Conservation (phyloP, 495 filamentous ascomycete genomes). For the Aspergillus baeticus region DNA sequence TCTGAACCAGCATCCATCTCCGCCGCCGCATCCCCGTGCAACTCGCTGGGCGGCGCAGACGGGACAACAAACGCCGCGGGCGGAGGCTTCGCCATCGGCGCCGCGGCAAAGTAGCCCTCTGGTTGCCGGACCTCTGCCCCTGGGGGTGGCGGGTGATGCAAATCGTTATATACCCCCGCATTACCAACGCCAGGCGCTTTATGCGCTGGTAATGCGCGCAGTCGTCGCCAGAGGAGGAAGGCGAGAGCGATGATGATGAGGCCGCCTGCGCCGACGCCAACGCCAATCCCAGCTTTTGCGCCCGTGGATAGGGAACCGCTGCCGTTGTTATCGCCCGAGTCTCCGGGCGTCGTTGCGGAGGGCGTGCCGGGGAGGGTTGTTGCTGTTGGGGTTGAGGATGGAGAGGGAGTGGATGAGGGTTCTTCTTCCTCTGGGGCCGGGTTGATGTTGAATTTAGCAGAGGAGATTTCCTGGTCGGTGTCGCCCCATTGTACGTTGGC, state of each 20-base stretch:
- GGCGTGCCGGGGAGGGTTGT: not conserved
- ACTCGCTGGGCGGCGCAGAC: too few species aligned
- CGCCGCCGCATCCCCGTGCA: too few species aligned
- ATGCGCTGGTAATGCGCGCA: too few species aligned
- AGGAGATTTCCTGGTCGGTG: constrained; percentile 8
- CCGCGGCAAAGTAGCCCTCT: too few species aligned
- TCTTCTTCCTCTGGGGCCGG: not conserved
- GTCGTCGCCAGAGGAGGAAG: constrained; percentile 4
- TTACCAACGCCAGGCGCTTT: too few species aligned
- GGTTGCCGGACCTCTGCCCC: too few species aligned
- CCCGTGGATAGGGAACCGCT: not conserved
- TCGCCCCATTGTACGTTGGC: not conserved
- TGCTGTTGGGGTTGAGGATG: not conserved
- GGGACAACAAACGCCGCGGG: too few species aligned
- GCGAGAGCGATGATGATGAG: not conserved
- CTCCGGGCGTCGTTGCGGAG: not conserved
- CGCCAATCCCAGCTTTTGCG: constrained; percentile 12
- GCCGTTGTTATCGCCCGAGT: not conserved
- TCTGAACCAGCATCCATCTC: too few species aligned
- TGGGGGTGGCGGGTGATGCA: too few species aligned
- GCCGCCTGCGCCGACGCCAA: not conserved
- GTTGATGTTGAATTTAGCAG: constrained; percentile 5
- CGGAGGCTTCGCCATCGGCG: too few species aligned
- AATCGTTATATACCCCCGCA: too few species aligned
- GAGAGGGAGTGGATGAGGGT: not conserved